Base-by-base conservation (phyloP, 1,284 basidiomycete species). In the Ceraceosorus bombacis region DNA sequence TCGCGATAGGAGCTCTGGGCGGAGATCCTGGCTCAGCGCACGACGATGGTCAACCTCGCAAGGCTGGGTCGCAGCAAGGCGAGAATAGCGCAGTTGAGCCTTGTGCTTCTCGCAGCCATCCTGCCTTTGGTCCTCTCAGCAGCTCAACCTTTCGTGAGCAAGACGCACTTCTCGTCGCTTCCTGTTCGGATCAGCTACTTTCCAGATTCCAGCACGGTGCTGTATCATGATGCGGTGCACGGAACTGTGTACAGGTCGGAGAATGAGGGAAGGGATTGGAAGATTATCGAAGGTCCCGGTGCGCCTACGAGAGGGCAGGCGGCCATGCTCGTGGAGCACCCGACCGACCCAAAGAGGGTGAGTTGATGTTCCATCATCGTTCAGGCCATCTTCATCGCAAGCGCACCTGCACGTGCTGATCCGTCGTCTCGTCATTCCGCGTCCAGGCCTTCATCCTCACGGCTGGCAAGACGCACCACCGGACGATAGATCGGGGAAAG, bases 231-330 rank as follows among this genome's bases (percentile, higher is more conserved):
- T 78, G 79, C 84, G 1, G 71, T 83, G 15, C 81, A 83, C 9
- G 84, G 87, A 8, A 82, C 84, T 60, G 82, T 97, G 6, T 85
- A 85, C 71, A 83, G 92, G 5, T 93, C 90, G 2, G 81, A 82
- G n/a, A 85, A 97, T 74, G 94, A 98, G 80, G 94, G 94, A 55
- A 91, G 87, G 79, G 79, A 80, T 0, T 97, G 92, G 91, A 78
- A 77, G 0, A 77, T 73, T 54, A 85, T 87, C 54, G 79, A 82
- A 0, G 85, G 81, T 52, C 9, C 43, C 10, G 43, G 43, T 10
- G 43, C 43, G 43, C 84, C 94, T 53, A 85, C 84, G 0, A 70
- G 78, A 52, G 86, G 86, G 38, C 79, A 83, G 56, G 86, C 88
- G 1, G 72, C 81, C 6, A 84, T 88, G 81, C 85, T 97, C 55